Percentiles rank a stretch among this genome's conserved stretches.
These are phyloP conservation scores for Eucalyptus polyanthemos DNA, from an alignment of 345 rosid genomes.

Conservation along the genomic window DNA sequence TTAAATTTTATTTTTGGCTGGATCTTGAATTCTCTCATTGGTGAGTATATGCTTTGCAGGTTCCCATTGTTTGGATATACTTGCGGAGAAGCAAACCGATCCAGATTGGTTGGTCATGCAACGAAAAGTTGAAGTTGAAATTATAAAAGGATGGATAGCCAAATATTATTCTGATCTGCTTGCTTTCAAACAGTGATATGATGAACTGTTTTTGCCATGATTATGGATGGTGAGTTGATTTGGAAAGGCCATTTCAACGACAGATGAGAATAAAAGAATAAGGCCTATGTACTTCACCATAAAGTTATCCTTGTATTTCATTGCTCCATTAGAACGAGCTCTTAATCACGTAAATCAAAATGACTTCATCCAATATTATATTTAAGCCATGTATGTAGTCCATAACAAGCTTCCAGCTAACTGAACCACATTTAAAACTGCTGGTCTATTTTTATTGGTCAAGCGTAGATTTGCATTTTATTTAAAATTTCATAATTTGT, in stretches of 20 bases:
- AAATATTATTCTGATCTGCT: slow-evolving; percentile 4
- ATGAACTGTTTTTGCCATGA: neutral
- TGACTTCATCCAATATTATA: neutral
- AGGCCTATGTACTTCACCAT: neutral
- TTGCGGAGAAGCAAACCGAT: neutral
- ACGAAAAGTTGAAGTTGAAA: slow-evolving; percentile 6
- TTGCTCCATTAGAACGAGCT: neutral
- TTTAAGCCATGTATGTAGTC: too few species aligned
- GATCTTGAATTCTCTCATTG: neutral
- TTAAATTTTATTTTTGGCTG: neutral
- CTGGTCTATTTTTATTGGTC: neutral
- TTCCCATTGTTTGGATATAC: slow-evolving; percentile 25
- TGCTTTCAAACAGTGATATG: neutral
- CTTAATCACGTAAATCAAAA: neutral
- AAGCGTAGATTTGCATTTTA: neutral
- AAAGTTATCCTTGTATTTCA: neutral
- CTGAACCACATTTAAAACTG: neutral
- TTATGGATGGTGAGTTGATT: neutral
- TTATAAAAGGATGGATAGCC: slow-evolving; percentile 5
- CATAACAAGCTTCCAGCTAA: neutral
- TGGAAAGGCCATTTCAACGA: neutral
- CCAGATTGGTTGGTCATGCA: slow-evolving; percentile 19
- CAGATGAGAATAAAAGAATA: neutral
- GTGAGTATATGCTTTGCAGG: neutral
- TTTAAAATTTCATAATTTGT: neutral